phyloP scores from a whole-genome alignment of 1,139 yeast species.

The Saccharomyces pastorianus region DNA sequence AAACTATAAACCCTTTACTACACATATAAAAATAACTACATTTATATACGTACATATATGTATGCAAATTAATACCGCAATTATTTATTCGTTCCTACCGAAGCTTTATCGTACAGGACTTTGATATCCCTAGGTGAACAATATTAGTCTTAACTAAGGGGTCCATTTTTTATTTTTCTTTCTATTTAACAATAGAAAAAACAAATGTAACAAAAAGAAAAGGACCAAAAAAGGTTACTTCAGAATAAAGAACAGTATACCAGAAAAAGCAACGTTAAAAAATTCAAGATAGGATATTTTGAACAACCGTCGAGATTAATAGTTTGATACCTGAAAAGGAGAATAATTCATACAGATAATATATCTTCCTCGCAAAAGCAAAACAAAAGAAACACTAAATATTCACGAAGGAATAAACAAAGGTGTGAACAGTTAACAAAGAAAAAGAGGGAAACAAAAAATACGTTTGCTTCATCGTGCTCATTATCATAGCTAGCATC shows the following conservation, averaged over 20 bases:
- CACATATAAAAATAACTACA: slow-evolving; percentile 1
- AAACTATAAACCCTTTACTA: slow-evolving; percentile 12
- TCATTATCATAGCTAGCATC: background rate
- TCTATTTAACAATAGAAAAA: background rate
- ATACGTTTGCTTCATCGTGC: no score
- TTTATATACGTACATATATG: background rate
- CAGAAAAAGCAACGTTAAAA: no score
- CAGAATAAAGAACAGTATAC: background rate
- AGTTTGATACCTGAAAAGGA: no score
- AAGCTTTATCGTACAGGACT: no score
- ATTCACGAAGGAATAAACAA: no score
- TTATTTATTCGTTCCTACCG: slow-evolving; percentile 1
- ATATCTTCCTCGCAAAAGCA: no score
- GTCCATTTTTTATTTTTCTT: background rate
- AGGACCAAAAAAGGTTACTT: background rate
- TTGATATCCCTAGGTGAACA: background rate
- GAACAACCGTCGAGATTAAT: no score
- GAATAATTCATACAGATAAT: no score
- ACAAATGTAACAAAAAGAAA: background rate
- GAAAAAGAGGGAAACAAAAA: background rate
- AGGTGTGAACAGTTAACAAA: background rate
- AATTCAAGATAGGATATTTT: no score
- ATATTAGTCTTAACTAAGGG: background rate
- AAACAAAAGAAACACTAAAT: no score
- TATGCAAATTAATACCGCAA: background rate